Percentiles rank a stretch among this genome's conserved stretches.
Evolutionary conservation across 2,329 filamentous ascomycete species (phyloP).

Genomic region (Aspergillus sp.): DNA sequence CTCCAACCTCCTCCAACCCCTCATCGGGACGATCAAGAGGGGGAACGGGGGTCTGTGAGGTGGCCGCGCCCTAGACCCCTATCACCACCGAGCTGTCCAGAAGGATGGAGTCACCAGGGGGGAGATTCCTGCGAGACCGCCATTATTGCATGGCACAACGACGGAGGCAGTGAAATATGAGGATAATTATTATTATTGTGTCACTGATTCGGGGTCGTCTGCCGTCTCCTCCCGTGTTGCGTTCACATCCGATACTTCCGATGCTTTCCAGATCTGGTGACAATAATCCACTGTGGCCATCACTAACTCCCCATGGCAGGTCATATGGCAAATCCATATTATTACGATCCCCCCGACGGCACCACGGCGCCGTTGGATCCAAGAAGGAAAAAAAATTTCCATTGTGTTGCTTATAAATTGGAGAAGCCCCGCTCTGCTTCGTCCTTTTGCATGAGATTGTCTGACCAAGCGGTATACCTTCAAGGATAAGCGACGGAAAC

Average conservation of each 20-base stretch:
- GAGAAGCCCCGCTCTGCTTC: conserved; percentile 11
- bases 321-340: conserved; percentile 21
- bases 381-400: conserved; percentile 9
- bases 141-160: not conserved
- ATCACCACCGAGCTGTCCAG: not conserved
- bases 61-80: not conserved
- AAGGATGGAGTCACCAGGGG: conserved; percentile 11
- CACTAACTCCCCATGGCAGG: conserved; percentile 20
- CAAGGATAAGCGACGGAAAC: not conserved
- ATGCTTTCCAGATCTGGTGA: conserved; percentile 20
- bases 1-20: not conserved
- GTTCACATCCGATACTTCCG: conserved; percentile 21
- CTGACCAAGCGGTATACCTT: not conserved
- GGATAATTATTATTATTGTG: too few species aligned
- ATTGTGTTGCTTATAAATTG: conserved; percentile 18
- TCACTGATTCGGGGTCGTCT: conserved; percentile 6
- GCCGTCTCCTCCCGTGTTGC: conserved; percentile 13
- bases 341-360: conserved; percentile 14
- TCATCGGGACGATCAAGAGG: conserved; percentile 12
- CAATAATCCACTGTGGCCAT: conserved; percentile 17
- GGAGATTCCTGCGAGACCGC: conserved; percentile 7
- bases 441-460: conserved; percentile 1
- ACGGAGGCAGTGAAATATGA: not conserved
- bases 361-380: conserved; percentile 8
- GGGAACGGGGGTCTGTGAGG: conserved; percentile 13